Conservation (phyloP, 441 rosid genomes). For the Hypseocharis bilobata region DNA sequence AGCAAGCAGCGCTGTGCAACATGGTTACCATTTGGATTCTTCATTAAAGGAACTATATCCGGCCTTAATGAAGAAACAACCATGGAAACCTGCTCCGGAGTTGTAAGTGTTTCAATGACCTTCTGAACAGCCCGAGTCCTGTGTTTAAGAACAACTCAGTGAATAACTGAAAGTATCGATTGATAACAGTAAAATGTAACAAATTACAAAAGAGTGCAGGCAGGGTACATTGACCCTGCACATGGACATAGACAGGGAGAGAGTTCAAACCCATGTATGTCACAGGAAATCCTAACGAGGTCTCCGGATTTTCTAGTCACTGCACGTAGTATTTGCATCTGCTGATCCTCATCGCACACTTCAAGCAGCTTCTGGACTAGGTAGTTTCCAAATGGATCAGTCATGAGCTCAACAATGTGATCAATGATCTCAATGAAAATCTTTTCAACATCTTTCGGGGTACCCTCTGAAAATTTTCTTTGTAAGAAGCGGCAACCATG, state of each 20-base stretch:
- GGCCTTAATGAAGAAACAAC: constrained; percentile 52
- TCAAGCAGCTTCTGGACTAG: constrained; percentile 73
- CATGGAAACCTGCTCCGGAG: constrained; percentile 42
- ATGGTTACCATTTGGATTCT: constrained; percentile 64
- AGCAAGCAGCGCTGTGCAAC: constrained; percentile 71
- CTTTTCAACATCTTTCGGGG: constrained; percentile 48
- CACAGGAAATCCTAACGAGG: constrained; percentile 65
- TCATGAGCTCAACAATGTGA: constrained; percentile 62
- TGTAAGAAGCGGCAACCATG: constrained; percentile 74
- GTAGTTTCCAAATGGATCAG: constrained; percentile 76
- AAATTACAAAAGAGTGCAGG: neutral
- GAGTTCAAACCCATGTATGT: constrained; percentile 63
- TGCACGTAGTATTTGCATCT: constrained; percentile 47
- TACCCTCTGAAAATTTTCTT: constrained; percentile 58
- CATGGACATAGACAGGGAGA: constrained; percentile 14
- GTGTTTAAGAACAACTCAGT: constrained; percentile 14
- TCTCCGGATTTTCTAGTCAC: constrained; percentile 48
- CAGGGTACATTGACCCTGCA: neutral
- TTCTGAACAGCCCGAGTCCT: constrained; percentile 80
- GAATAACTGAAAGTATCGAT: constrained; percentile 7
- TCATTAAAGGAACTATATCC: constrained; percentile 59
- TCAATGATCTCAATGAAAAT: constrained; percentile 62
- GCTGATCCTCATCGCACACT: constrained; percentile 63
- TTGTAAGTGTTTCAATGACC: constrained; percentile 53
- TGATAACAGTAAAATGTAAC: constrained; percentile 6